phyloP scores from a whole-genome alignment of 768 basidiomycete genomes.

The Phanerochaete sordida region DNA sequence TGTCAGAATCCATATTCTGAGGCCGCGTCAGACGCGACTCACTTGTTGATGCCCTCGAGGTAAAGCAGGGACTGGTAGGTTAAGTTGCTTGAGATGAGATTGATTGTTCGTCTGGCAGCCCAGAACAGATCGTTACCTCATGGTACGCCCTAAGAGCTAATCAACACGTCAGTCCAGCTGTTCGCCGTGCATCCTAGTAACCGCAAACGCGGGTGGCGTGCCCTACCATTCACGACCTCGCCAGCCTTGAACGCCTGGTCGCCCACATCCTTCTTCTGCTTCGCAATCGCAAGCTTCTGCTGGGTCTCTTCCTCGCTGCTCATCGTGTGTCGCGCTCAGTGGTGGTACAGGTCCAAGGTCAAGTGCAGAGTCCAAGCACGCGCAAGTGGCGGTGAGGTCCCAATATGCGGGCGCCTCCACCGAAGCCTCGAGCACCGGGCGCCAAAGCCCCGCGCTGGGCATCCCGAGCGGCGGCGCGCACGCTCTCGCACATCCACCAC shows the following conservation, averaged over 20 bases:
- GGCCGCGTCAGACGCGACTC: constrained; percentile 21
- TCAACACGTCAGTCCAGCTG: constrained; percentile 4
- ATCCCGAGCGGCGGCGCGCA: not conserved
- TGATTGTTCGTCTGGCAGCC: not conserved
- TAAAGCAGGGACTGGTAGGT: constrained; percentile 56
- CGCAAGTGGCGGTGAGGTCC: not conserved
- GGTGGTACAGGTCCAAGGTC: not conserved
- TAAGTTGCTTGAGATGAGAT: not conserved
- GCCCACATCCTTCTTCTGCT: constrained; percentile 34
- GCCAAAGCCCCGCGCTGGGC: not conserved
- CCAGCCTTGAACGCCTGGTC: constrained; percentile 34
- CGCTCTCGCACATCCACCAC: not conserved
- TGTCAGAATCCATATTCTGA: not conserved
- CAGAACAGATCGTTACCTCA: constrained; percentile 41
- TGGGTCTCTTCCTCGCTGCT: constrained; percentile 18
- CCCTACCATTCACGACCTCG: constrained; percentile 29
- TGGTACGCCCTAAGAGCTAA: constrained; percentile 70
- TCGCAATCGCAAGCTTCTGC: constrained; percentile 57
- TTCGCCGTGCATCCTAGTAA: not conserved
- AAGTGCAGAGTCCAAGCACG: not conserved
- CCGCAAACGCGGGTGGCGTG: constrained; percentile 3
- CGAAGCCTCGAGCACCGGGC: not conserved
- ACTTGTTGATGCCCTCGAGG: constrained; percentile 78
- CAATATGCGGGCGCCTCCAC: not conserved
- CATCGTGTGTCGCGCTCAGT: not conserved